Evolutionary conservation across 345 rosid genomes (phyloP).

Genomic region (Hibiscus tridactylites): DNA sequence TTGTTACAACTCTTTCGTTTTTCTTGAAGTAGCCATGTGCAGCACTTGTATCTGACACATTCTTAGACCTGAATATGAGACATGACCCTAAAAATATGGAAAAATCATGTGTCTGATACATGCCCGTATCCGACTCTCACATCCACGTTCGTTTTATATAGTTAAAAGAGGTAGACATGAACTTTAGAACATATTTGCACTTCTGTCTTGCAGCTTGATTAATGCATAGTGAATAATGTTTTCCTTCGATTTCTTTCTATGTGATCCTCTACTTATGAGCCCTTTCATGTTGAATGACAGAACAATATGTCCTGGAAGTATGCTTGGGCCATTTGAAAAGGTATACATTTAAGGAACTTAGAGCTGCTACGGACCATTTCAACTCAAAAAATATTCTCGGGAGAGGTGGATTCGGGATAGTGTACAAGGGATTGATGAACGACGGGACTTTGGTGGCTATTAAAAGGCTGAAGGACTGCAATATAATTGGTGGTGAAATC

Average conservation of each 20-base stretch:
- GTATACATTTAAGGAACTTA: conserved; percentile 81
- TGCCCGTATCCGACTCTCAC: not conserved
- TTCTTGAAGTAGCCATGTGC: not conserved
- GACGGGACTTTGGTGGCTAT: conserved; percentile 86
- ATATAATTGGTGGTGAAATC: conserved; percentile 80
- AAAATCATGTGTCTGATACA: not conserved
- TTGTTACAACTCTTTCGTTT: not conserved
- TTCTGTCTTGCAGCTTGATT: not conserved
- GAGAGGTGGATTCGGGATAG: conserved; percentile 35
- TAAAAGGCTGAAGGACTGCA: conserved; percentile 92
- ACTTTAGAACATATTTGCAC: not conserved
- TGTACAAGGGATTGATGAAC: conserved; percentile 73
- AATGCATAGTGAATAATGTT: not conserved
- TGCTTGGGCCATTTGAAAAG: conserved; percentile 84
- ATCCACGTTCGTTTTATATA: not conserved
- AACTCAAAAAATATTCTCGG: conserved; percentile 82
- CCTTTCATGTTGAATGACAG: conserved; percentile 33
- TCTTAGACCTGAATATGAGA: not conserved
- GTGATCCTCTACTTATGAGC: conserved; percentile 2
- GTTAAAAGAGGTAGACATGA: not conserved
- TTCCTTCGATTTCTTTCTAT: not conserved
- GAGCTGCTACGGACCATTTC: conserved; percentile 85
- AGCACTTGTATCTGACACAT: not conserved
- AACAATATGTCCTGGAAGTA: conserved; percentile 85
- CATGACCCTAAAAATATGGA: not conserved